phyloP scores from a whole-genome alignment of 2,329 filamentous ascomycete species.

The Capronia americana region DNA sequence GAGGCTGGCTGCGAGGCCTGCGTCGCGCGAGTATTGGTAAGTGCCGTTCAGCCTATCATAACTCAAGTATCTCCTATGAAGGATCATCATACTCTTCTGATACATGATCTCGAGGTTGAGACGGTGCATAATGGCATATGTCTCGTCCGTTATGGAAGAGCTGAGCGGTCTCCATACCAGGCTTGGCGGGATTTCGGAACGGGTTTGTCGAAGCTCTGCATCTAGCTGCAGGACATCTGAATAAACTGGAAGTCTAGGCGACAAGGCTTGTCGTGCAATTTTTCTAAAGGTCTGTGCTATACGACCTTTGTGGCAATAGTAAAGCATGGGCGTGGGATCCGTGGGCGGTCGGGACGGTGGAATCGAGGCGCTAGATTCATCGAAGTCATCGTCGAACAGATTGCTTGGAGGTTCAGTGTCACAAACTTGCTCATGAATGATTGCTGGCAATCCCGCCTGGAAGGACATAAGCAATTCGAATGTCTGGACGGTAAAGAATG shows the following conservation, averaged over 20 bases:
- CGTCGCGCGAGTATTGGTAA: constrained; percentile 52
- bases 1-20: constrained; percentile 56
- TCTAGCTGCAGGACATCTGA: constrained; percentile 33
- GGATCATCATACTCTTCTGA: constrained; percentile 57
- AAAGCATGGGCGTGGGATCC: constrained; percentile 19
- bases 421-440: constrained; percentile 64
- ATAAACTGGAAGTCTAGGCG: constrained; percentile 36
- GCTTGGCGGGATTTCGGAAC: constrained; percentile 30
- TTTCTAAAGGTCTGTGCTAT: constrained; percentile 8
- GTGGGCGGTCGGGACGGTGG: constrained; percentile 20
- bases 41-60: constrained; percentile 45
- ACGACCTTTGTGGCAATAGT: constrained; percentile 15
- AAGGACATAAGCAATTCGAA: constrained; percentile 49
- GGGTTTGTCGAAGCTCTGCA: constrained; percentile 31
- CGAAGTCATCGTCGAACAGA: constrained; percentile 66
- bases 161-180: constrained; percentile 16
- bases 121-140: constrained; percentile 57
- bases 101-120: constrained; percentile 60
- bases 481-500: constrained; percentile 46
- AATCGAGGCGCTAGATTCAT: constrained; percentile 43
- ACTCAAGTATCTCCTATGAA: constrained; percentile 60
- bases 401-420: constrained; percentile 65
- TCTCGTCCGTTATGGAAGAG: constrained; percentile 54
- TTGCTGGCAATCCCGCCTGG: constrained; percentile 63
- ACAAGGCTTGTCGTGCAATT: constrained; percentile 38